Percentiles rank a stretch among this genome's conserved stretches.
Evolutionary conservation across 2,329 filamentous ascomycete species (phyloP).

Genomic region (Cryphonectria naterciae): DNA sequence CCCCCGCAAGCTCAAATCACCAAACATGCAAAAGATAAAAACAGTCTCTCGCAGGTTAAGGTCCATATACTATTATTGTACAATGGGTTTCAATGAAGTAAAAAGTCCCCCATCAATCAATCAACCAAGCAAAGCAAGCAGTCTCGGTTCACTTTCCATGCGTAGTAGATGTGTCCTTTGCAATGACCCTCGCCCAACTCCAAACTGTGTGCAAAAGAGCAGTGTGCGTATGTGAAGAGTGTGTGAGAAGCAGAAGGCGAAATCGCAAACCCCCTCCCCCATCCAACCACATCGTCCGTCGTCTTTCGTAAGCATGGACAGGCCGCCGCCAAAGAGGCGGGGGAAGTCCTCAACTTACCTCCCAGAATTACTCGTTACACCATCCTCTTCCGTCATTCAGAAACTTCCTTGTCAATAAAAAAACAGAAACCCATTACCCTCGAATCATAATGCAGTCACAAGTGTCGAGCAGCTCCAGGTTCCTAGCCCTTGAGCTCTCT

Average conservation of each 20-base stretch:
- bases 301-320: conserved; percentile 22
- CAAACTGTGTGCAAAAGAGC: conserved; percentile 24
- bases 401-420: not conserved
- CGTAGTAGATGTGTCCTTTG: conserved; percentile 1
- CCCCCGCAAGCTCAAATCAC: not conserved
- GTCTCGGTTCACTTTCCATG: conserved; percentile 11
- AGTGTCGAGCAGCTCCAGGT: conserved; percentile 11
- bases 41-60: not conserved
- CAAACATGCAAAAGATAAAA: conserved; percentile 1
- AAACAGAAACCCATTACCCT: not conserved
- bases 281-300: conserved; percentile 23
- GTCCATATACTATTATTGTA: conserved; percentile 15
- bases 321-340: conserved; percentile 4
- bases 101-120: conserved; percentile 10
- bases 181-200: conserved; percentile 24
- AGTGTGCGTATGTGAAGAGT: conserved; percentile 16
- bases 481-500: conserved; percentile 58
- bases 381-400: not conserved
- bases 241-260: conserved; percentile 4
- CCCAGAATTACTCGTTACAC: not conserved
- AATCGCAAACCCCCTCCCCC: conserved; percentile 1
- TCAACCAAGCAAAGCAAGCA: conserved; percentile 1
- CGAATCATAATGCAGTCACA: not conserved
- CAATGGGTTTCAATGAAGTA: conserved; percentile 21
- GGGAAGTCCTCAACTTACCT: conserved; percentile 19